Conservation (phyloP, 2,329 filamentous ascomycete genomes). For the Beauveria sp. region DNA sequence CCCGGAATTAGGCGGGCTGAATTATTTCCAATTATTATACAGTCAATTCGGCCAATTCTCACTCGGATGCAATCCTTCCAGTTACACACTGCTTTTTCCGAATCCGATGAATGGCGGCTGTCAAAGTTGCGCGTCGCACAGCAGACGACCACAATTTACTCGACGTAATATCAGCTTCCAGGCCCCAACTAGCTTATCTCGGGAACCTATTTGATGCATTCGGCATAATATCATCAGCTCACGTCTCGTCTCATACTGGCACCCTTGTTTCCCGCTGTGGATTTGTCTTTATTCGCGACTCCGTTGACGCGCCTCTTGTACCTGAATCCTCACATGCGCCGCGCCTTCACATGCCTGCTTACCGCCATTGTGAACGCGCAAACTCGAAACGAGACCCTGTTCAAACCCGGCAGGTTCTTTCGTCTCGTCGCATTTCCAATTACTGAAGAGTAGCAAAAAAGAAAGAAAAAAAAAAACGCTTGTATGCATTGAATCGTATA, state of each 20-base stretch:
- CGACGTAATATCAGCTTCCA: not conserved
- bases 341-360: not conserved
- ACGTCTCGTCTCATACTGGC: not conserved
- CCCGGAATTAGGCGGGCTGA: not conserved
- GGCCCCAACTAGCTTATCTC: not conserved
- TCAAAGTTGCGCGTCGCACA: not conserved
- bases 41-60: too few species aligned
- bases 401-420: not conserved
- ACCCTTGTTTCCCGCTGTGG: not conserved
- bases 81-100: not conserved
- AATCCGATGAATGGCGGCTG: not conserved
- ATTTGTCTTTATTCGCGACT: not conserved
- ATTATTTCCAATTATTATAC: too few species aligned
- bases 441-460: not conserved
- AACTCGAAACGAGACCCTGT: not conserved
- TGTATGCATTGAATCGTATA: slow-evolving; percentile 5
- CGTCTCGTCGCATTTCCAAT: not conserved
- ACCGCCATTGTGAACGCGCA: not conserved
- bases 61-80: not conserved
- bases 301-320: not conserved
- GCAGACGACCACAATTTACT: not conserved
- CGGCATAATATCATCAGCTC: not conserved
- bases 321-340: not conserved
- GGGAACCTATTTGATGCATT: not conserved
- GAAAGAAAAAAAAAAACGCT: not conserved